A percentile compares a stretch with the other conserved stretches of the same genome.
Conservation (phyloP, 805 yeast genomes). For the Blastobotrys terrestris region DNA sequence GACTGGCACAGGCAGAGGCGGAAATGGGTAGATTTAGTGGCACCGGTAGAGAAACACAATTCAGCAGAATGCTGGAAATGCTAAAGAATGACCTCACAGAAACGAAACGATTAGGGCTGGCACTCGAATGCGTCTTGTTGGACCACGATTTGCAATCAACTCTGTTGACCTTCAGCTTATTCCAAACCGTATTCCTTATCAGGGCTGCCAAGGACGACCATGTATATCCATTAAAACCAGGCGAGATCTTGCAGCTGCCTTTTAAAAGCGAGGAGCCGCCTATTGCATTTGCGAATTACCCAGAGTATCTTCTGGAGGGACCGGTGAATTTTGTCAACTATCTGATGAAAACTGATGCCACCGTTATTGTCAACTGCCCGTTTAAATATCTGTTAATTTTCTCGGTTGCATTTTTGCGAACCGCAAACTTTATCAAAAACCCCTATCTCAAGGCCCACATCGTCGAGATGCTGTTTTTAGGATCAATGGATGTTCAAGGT, state of each 20-base stretch:
- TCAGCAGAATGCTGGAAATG: constrained; percentile 37
- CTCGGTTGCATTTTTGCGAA: constrained; percentile 70
- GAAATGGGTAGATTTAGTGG: constrained; percentile 30
- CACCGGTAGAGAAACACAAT: constrained; percentile 13
- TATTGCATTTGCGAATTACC: constrained; percentile 71
- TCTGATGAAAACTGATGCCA: constrained; percentile 46
- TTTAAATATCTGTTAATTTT: constrained; percentile 46
- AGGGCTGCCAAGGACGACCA: constrained; percentile 70
- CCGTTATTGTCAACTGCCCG: constrained; percentile 43
- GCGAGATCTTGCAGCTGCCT: constrained; percentile 10
- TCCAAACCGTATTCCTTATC: constrained; percentile 65
- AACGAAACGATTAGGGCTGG: constrained; percentile 43
- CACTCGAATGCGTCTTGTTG: constrained; percentile 57
- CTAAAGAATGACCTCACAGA: constrained; percentile 39
- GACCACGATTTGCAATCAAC: constrained; percentile 54
- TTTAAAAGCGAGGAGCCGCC: constrained; percentile 8
- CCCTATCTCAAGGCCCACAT: constrained; percentile 88
- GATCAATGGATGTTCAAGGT: constrained; percentile 44
- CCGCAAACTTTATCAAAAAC: constrained; percentile 61
- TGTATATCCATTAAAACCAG: constrained; percentile 17
- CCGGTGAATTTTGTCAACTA: constrained; percentile 52
- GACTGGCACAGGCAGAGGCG: constrained; percentile 42
- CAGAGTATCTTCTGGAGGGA: constrained; percentile 83
- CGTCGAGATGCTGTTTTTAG: constrained; percentile 73
- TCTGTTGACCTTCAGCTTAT: constrained; percentile 70